These are phyloP conservation scores for Schwanniomyces sp. DNA, from an alignment of 805 yeast species.

Conservation along the genomic window DNA sequence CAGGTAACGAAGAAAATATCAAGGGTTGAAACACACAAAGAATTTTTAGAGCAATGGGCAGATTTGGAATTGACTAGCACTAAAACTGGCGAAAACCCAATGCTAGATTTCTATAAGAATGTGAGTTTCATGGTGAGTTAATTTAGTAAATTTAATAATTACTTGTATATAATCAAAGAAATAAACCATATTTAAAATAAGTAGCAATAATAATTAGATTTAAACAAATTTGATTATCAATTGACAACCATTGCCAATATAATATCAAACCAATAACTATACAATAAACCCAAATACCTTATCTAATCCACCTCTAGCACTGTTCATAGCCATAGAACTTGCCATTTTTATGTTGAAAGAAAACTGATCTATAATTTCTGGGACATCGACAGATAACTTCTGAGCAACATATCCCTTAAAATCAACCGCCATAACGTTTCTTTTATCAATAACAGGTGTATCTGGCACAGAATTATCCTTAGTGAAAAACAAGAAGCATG, in stretches of 20 bases:
- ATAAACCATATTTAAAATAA: not conserved
- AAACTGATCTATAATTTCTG: not conserved
- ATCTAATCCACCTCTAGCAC: conserved; percentile 24
- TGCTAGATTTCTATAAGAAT: conserved; percentile 74
- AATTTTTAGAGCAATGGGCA: conserved; percentile 70
- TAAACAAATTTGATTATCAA: not conserved
- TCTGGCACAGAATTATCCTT: not conserved
- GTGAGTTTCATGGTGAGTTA: conserved; percentile 63
- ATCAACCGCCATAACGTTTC: not conserved
- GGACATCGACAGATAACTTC: not conserved
- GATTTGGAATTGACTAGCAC: conserved; percentile 67
- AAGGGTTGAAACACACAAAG: conserved; percentile 56
- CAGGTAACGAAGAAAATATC: conserved; percentile 63
- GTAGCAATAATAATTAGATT: not conserved
- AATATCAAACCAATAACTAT: not conserved
- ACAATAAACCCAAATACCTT: conserved; percentile 14
- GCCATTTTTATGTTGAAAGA: conserved; percentile 3
- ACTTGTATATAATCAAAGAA: not conserved
- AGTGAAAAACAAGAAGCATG: conserved; percentile 1
- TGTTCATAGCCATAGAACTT: conserved; percentile 16
- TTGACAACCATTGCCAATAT: not conserved
- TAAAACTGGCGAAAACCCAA: conserved; percentile 78
- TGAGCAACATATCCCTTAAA: not conserved
- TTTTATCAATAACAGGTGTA: not conserved
- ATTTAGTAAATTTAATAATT: not conserved